phyloP scores from a whole-genome alignment of 1,284 basidiomycete species.

The Dichomitus squalens region DNA sequence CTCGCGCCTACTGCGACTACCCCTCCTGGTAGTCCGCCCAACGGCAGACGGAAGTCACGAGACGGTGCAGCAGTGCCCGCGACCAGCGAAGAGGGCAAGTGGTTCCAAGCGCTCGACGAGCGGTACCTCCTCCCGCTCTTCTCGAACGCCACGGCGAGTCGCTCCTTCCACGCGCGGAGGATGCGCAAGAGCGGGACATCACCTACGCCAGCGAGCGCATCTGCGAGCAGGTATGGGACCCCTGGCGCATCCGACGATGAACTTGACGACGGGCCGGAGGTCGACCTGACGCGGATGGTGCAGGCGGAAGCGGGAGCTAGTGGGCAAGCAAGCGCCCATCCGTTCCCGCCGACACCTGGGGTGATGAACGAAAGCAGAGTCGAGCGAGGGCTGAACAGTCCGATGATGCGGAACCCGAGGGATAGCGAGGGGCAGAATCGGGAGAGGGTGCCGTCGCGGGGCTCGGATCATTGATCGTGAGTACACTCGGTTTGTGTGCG shows the following conservation, averaged over 20 bases:
- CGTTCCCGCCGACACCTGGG: slow-evolving; percentile 35
- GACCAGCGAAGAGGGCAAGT: slow-evolving; percentile 70
- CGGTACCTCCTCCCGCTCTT: slow-evolving; percentile 94
- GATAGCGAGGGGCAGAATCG: slow-evolving; percentile 38
- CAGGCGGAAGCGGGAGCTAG: slow-evolving; percentile 7
- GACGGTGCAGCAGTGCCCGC: slow-evolving; percentile 25
- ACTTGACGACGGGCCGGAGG: slow-evolving; percentile 36
- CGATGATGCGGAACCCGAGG: slow-evolving; percentile 44
- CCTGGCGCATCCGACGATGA: slow-evolving; percentile 61
- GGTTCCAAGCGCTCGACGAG: slow-evolving; percentile 97
- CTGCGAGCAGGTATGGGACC: slow-evolving; percentile 41
- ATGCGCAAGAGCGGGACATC: slow-evolving; percentile 48
- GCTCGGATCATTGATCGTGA: background rate
- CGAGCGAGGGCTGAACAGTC: slow-evolving; percentile 60
- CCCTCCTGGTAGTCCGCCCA: slow-evolving; percentile 16
- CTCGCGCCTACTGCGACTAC: slow-evolving; percentile 53
- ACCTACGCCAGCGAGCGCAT: slow-evolving; percentile 25
- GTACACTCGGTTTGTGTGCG: background rate
- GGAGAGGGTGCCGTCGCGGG: slow-evolving; percentile 24
- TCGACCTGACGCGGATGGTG: slow-evolving; percentile 35
- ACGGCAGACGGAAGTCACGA: slow-evolving; percentile 19
- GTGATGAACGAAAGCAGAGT: slow-evolving; percentile 53
- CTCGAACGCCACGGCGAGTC: slow-evolving; percentile 90
- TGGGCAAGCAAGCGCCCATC: slow-evolving; percentile 11
- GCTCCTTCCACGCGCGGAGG: slow-evolving; percentile 83